Evolutionary conservation across 129 eudicot species (phyloP).

Genomic region (Kitagawia praeruptora): DNA sequence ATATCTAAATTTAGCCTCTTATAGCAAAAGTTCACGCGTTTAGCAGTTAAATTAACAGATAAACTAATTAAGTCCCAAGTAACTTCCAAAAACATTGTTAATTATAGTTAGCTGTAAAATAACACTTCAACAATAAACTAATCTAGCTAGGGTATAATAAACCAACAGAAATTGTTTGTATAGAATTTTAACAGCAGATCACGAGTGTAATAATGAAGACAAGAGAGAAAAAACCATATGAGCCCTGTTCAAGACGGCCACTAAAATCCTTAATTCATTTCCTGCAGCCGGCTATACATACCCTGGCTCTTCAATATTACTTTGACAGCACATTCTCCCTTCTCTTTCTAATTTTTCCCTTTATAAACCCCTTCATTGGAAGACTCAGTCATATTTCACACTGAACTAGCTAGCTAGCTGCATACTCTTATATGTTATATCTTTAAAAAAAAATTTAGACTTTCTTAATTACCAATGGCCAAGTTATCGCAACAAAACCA

Average conservation of each 20-base stretch:
- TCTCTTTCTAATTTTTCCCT: neutral
- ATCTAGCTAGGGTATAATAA: slow-evolving; percentile 2
- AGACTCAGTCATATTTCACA: slow-evolving; percentile 32
- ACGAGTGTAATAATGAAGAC: slow-evolving; percentile 25
- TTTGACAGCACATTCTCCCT: slow-evolving; percentile 31
- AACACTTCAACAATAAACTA: neutral
- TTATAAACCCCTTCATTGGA: slow-evolving; percentile 30
- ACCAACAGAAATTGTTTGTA: neutral
- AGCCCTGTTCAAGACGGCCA: slow-evolving; percentile 31
- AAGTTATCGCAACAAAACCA: slow-evolving; percentile 45
- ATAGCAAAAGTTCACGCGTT: neutral
- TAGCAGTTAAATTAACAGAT: neutral
- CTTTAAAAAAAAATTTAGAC: neutral
- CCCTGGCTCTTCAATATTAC: neutral
- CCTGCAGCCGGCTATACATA: slow-evolving; percentile 40
- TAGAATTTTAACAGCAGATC: slow-evolving; percentile 7
- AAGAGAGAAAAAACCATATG: slow-evolving; percentile 31
- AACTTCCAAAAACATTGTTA: slow-evolving; percentile 20
- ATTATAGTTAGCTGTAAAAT: neutral
- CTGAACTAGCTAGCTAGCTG: slow-evolving; percentile 20
- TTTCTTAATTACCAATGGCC: slow-evolving; percentile 21
- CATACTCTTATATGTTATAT: slow-evolving; percentile 10
- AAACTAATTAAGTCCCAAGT: neutral
- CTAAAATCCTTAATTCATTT: slow-evolving; percentile 6
- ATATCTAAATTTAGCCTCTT: no score